Percentiles rank a stretch among this genome's conserved stretches.
Conservation (phyloP, 768 basidiomycete species). For the Boletus subparvulus region DNA sequence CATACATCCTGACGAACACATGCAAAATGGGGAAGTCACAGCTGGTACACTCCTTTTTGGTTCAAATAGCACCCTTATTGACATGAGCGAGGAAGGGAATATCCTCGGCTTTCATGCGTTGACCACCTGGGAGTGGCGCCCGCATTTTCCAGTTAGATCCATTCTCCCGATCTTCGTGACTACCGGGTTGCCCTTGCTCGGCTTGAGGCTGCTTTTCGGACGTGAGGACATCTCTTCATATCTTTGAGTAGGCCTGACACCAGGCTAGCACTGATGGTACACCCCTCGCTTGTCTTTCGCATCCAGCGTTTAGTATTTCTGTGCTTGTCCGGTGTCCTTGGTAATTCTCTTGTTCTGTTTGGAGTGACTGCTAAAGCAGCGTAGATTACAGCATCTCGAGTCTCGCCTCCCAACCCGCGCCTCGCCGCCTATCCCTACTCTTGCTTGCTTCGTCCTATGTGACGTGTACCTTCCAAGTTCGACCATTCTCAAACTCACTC, state of each 20-base stretch:
- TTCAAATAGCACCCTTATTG: constrained; percentile 4
- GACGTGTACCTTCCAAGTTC: constrained; percentile 37
- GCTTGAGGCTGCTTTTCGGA: constrained; percentile 14
- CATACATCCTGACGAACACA: constrained; percentile 44
- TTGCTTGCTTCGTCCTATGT: constrained; percentile 39
- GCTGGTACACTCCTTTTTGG: constrained; percentile 30
- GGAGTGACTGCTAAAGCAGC: constrained; percentile 1
- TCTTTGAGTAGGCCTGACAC: constrained; percentile 3
- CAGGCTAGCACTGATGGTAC: not conserved
- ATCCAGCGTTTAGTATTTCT: constrained; percentile 34
- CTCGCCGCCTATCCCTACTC: constrained; percentile 23
- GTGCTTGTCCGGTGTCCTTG: constrained; percentile 32
- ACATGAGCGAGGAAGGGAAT: constrained; percentile 22
- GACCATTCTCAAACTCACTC: constrained; percentile 41
- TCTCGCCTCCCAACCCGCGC: constrained; percentile 20
- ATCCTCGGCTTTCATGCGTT: constrained; percentile 29
- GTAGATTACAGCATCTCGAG: constrained; percentile 26
- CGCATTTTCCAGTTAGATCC: constrained; percentile 36
- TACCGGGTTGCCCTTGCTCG: constrained; percentile 34
- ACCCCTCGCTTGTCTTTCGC: constrained; percentile 25
- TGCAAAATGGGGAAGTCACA: constrained; percentile 41
- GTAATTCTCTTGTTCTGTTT: constrained; percentile 18
- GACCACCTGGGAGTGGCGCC: constrained; percentile 40
- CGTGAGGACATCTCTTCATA: constrained; percentile 22
- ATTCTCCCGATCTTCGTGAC: constrained; percentile 33